Conservation (phyloP, 2,329 filamentous ascomycete species). For the Metarhizium robertsii region DNA sequence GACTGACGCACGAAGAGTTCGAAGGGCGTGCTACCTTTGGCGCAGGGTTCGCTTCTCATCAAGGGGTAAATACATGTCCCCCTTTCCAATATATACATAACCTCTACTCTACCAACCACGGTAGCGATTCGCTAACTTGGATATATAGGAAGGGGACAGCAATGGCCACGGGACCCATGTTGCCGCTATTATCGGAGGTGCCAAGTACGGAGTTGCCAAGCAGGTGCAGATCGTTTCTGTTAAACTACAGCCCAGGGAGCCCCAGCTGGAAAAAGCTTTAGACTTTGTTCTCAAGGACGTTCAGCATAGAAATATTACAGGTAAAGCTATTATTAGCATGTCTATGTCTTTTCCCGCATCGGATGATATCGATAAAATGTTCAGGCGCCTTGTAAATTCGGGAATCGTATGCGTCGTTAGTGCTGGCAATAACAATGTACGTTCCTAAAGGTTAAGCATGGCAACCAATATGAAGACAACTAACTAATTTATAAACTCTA, state of each 20-base stretch:
- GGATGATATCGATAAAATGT: constrained; percentile 43
- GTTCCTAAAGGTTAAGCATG: constrained; percentile 9
- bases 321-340: constrained; percentile 55
- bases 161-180: constrained; percentile 57
- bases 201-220: constrained; percentile 54
- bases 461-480: constrained; percentile 7
- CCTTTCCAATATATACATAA: too few relatives aligned
- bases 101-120: too few relatives aligned
- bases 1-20: constrained; percentile 44
- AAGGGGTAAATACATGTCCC: constrained; percentile 27
- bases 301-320: constrained; percentile 26
- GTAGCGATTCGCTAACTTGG: too few relatives aligned
- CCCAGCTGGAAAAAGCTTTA: constrained; percentile 46
- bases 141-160: too few relatives aligned
- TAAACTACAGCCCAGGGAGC: constrained; percentile 41
- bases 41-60: constrained; percentile 39
- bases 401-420: constrained; percentile 51
- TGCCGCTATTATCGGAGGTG: constrained; percentile 50
- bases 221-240: constrained; percentile 43
- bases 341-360: constrained; percentile 45
- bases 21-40: constrained; percentile 44
- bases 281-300: constrained; percentile 43
- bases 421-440: constrained; percentile 46
- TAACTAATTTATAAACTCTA: constrained; percentile 8
- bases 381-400: constrained; percentile 36